These are phyloP conservation scores for Brettanomyces nanus DNA, from an alignment of 805 yeast genomes.

Conservation along the genomic window DNA sequence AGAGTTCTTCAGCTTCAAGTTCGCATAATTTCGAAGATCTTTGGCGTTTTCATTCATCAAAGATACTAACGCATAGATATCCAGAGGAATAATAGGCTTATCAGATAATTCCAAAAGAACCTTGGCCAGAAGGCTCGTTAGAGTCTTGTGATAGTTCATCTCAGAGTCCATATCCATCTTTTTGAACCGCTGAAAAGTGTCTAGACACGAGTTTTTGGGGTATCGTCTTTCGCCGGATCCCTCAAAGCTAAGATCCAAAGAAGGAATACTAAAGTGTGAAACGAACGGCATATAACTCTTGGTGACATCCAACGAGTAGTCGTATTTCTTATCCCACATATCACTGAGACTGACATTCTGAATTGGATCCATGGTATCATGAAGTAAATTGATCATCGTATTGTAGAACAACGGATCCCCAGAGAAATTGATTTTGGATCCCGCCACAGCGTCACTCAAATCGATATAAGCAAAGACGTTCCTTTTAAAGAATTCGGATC, in stretches of 20 bases:
- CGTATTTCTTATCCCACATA: slow-evolving; percentile 15
- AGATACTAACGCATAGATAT: slow-evolving; percentile 39
- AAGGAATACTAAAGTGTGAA: slow-evolving; percentile 57
- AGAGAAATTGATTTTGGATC: slow-evolving; percentile 41
- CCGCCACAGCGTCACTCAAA: slow-evolving; percentile 53
- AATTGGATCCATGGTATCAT: slow-evolving; percentile 18
- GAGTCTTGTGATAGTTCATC: slow-evolving; percentile 45
- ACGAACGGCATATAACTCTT: slow-evolving; percentile 69
- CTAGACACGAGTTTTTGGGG: slow-evolving; percentile 48
- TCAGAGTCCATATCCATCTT: slow-evolving; percentile 43
- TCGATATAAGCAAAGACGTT: slow-evolving; percentile 70
- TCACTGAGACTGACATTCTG: slow-evolving; percentile 17
- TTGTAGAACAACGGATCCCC: slow-evolving; percentile 54
- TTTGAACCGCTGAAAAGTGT: slow-evolving; percentile 49
- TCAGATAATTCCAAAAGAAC: slow-evolving; percentile 57
- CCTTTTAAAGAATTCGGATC: slow-evolving; percentile 41
- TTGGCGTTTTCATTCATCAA: slow-evolving; percentile 34
- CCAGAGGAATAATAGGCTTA: slow-evolving; percentile 68
- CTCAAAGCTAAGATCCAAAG: slow-evolving; percentile 49
- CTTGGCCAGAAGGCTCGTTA: slow-evolving; percentile 49
- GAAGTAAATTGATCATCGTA: slow-evolving; percentile 36
- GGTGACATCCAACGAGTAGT: slow-evolving; percentile 21
- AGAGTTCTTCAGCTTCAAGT: slow-evolving; percentile 5
- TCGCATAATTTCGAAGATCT: slow-evolving; percentile 38
- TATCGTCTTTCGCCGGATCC: slow-evolving; percentile 8